Base-by-base conservation (phyloP, 2,329 filamentous ascomycete species). In the Cercospora nicotianae region DNA sequence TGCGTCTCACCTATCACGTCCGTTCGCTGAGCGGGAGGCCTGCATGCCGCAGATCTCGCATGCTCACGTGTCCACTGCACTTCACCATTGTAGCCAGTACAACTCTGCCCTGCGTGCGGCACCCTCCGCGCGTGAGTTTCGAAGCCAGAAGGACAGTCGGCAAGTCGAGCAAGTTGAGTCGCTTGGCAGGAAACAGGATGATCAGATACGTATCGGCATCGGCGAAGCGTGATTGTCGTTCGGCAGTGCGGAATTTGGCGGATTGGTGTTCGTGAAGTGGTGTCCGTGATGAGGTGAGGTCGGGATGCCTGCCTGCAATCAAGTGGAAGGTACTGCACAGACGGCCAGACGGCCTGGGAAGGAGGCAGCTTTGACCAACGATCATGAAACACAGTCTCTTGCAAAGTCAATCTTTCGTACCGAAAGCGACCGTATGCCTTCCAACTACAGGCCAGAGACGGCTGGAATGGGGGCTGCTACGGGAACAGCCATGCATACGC, bases 21-120 rank as follows among this genome's bases (percentile, higher is more conserved):
- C 53, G 53, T 10, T 28, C 26, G 53, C 30, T 58, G 6, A 26
- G 53, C 53, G 53, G 53, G 53, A 31, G 26, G 26, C 53, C 53
- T 58, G 53, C 53, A 58, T 58, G 26, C 53, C 53, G 53, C 53
- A 58, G 53, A 58, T 58, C 26, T 58, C 26, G 53, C 53, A 58
- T 26, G 53, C 53, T 58, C 53, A 58, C 53, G 53, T 18, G 53
- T 33, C 16, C 53, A 58, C 53, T n/a, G 26, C 53, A 58, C 53
- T 58, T 58, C 53, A 58, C n/a, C 53, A n/a, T 58, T 16, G 53
- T 31, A 3, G 45, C 45, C 45, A 23, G 10, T 23, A 6, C 45
- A 26, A 20, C 18, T 51, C 45, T 51, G 45, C 12, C 45, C 20
- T 51, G 18, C 20, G 45, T 51, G 20, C 20, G 18, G 45, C 45